Base-by-base conservation (phyloP, 352 stramenopile genomes). In the Halophytophthora polymorphica region DNA sequence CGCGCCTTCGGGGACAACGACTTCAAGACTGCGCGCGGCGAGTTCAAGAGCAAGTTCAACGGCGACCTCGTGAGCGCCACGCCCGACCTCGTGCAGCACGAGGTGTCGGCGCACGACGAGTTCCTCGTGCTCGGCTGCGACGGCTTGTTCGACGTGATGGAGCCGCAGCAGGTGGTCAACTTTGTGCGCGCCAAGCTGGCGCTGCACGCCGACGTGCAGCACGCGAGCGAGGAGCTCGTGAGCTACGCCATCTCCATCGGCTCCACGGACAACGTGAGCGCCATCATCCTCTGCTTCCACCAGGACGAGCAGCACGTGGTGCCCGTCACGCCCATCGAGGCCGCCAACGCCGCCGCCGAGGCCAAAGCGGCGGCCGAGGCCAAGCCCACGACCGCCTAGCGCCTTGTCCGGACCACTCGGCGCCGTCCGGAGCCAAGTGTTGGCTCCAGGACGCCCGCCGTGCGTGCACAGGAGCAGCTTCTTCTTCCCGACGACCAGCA, bases 141-240 rank as follows among this genome's bases (percentile, higher is more conserved):
- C 53, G 84, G 84, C 19, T 67, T 95, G 6, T 95, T 89, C 58
- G 84, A 95, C 55, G 83, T 95, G 51, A 90, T 95, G 76, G 48
- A 72, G 35, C 79, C 78, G 14, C 82, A 93, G 64, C 68, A 86
- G 18, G 83, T 90, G 2, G 83, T 91, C 21, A 81, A 92, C 64
- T 95, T 91, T 58, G 79, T 95, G 15, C 75, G 78, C 22, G 53
- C 66, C 38, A 91, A 92, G 50, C 62, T 89, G 21, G 59, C 71
- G 23, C 61, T 86, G 12, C 77, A 90, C 47, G 75, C 73, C 44
- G 66, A 88, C 38, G 80, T 89, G 23, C 82, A 92, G 57, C 80
- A 93, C 49, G 78, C 76, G 31, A 86, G 78, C 19, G 79, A 95
- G 38, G 79, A 90, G 58, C 77, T 95, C 42, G 81, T 95, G 17